phyloP scores from a whole-genome alignment of 1,284 basidiomycete genomes.

The Ceratobasidium sp. region DNA sequence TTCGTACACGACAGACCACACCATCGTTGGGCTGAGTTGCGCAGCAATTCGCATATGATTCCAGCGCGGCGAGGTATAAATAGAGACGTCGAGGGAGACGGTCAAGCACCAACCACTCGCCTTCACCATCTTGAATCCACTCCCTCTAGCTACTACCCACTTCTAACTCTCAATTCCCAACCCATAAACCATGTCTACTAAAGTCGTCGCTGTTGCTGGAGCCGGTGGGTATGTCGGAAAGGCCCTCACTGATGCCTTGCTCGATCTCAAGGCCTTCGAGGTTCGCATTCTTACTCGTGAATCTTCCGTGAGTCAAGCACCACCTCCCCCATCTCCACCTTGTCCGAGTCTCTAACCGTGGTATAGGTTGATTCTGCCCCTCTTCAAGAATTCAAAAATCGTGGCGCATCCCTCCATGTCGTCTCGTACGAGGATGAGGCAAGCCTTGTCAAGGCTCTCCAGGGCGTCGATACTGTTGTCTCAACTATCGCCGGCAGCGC shows the following conservation, averaged over 20 bases:
- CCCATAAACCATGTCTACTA: conserved; percentile 13
- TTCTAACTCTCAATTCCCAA: background rate
- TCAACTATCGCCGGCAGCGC: conserved; percentile 4
- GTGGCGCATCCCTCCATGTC: conserved; percentile 20
- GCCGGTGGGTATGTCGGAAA: conserved; percentile 35
- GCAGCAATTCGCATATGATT: background rate
- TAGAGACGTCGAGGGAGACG: background rate
- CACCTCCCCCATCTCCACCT: background rate
- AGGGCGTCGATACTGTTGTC: conserved; percentile 37
- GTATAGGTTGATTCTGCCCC: conserved; percentile 10
- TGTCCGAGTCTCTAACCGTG: background rate
- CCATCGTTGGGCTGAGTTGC: background rate
- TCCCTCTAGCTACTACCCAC: background rate
- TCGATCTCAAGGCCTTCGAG: conserved; percentile 8
- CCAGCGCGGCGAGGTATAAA: background rate
- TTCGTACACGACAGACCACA: background rate
- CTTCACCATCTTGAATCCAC: background rate
- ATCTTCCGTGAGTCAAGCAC: conserved; percentile 13
- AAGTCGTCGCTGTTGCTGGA: conserved; percentile 31
- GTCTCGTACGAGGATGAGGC: conserved; percentile 28
- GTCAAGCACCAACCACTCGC: background rate
- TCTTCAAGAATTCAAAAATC: conserved; percentile 26
- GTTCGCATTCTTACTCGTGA: conserved; percentile 31
- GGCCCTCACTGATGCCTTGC: conserved; percentile 12
- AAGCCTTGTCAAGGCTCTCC: conserved; percentile 29